Evolutionary conservation across 352 stramenopile species (phyloP).

Genomic region (Thalassiosira pacifica): DNA sequence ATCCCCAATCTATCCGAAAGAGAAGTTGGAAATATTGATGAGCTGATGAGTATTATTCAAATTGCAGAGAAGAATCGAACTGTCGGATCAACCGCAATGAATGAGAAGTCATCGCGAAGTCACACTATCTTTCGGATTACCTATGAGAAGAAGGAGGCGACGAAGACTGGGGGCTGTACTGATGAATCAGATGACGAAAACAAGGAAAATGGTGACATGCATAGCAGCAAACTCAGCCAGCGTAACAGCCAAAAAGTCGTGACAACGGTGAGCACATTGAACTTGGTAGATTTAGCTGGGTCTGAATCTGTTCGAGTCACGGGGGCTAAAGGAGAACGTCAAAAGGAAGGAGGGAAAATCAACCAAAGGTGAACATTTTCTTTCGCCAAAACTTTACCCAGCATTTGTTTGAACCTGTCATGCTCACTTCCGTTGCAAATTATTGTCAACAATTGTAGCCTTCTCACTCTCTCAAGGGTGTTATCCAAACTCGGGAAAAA

Average conservation of each 20-base stretch:
- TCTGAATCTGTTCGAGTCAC: constrained; percentile 94
- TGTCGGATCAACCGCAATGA: constrained; percentile 77
- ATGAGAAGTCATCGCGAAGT: constrained; percentile 75
- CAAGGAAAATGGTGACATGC: constrained; percentile 52
- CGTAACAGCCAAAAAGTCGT: constrained; percentile 63
- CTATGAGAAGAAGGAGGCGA: constrained; percentile 57
- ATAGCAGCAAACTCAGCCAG: constrained; percentile 30
- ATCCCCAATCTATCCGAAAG: constrained; percentile 45
- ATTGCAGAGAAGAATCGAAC: constrained; percentile 51
- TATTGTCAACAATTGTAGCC: constrained; percentile 50
- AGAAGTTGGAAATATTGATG: constrained; percentile 38
- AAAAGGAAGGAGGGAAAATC: constrained; percentile 95
- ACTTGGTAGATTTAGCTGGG: constrained; percentile 97
- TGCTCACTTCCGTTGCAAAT: not conserved
- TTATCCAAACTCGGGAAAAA: constrained; percentile 87
- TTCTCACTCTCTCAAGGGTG: constrained; percentile 93
- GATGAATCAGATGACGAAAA: constrained; percentile 41
- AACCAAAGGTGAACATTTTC: constrained; percentile 89
- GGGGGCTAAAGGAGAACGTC: constrained; percentile 89
- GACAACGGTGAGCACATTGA: constrained; percentile 86
- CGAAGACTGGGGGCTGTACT: constrained; percentile 2
- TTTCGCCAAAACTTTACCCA: constrained; percentile 1
- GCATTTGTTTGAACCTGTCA: not conserved
- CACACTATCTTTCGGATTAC: constrained; percentile 80
- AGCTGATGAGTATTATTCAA: constrained; percentile 52